Evolutionary conservation across 148 eudicot genomes (phyloP).

Genomic region (Agrostemma githago): DNA sequence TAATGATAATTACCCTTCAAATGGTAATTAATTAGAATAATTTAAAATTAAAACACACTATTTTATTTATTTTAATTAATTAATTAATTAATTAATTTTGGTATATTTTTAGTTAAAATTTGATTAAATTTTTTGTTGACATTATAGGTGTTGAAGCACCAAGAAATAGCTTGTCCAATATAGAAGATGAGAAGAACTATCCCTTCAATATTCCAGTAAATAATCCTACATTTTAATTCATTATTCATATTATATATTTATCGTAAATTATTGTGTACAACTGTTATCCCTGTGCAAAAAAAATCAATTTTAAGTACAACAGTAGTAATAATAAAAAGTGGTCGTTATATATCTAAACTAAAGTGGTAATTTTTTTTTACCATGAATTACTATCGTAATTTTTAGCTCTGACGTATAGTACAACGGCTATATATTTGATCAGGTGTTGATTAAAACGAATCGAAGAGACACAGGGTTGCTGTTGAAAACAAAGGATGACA

Average conservation of each 20-base stretch:
- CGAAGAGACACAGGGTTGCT: conserved; percentile 33
- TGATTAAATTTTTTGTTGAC: background rate
- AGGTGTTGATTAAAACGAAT: conserved; percentile 27
- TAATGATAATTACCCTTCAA: conserved; percentile 29
- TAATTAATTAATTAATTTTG: too few relatives aligned
- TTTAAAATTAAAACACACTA: background rate
- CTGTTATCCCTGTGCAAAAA: too few relatives aligned
- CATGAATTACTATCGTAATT: too few relatives aligned
- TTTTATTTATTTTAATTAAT: background rate
- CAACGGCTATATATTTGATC: too few relatives aligned
- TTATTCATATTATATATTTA: background rate
- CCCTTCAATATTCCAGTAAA: conserved; percentile 41
- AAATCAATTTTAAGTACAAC: too few relatives aligned
- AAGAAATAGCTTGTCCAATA: conserved; percentile 51
- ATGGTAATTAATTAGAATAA: conserved; percentile 33
- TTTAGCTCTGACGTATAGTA: too few relatives aligned
- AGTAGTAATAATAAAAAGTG: too few relatives aligned
- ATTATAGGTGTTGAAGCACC: conserved; percentile 56
- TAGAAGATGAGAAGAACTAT: conserved; percentile 23
- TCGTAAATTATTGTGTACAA: too few relatives aligned
- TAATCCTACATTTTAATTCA: background rate
- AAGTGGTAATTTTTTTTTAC: too few relatives aligned
- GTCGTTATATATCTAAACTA: too few relatives aligned
- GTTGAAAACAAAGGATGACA: conserved; percentile 28
- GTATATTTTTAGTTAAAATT: background rate